phyloP scores from a whole-genome alignment of 768 basidiomycete species.

The Piloderma croceum region DNA sequence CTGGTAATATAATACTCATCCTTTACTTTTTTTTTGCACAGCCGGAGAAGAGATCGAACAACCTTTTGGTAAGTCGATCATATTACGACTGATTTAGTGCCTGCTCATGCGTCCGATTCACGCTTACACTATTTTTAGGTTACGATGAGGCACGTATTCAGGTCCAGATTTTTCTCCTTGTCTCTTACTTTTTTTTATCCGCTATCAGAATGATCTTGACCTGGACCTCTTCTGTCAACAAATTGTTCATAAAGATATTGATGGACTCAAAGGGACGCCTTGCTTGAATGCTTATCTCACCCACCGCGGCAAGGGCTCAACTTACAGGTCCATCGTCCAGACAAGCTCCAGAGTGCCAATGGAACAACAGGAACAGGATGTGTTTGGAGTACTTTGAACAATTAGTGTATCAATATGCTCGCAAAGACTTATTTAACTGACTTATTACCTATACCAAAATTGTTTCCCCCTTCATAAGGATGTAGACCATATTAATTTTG shows the following conservation, averaged over 20 bases:
- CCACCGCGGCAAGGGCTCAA: too few species aligned
- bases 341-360: too few species aligned
- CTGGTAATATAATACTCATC: too few species aligned
- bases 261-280: slow-evolving; percentile 45
- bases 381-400: too few species aligned
- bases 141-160: slow-evolving; percentile 49
- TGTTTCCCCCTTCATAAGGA: too few species aligned
- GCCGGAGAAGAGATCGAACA: slow-evolving; percentile 69
- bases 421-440: too few species aligned
- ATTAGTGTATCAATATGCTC: too few species aligned
- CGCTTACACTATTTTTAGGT: slow-evolving; percentile 27
- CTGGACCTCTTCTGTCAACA: slow-evolving; percentile 58
- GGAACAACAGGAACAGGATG: too few species aligned
- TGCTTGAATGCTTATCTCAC: slow-evolving; percentile 46
- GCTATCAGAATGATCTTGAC: slow-evolving; percentile 55
- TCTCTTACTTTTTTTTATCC: slow-evolving; percentile 1
- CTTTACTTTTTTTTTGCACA: too few species aligned
- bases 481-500: too few species aligned
- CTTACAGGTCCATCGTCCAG: too few species aligned
- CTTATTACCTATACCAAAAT: too few species aligned
- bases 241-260: slow-evolving; percentile 53
- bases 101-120: not conserved
- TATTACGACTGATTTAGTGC: not conserved
- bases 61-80: slow-evolving; percentile 46
- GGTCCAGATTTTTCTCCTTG: slow-evolving; percentile 1